Conservation (phyloP, 2,329 filamentous ascomycete species). For the Saccharata proteae region DNA sequence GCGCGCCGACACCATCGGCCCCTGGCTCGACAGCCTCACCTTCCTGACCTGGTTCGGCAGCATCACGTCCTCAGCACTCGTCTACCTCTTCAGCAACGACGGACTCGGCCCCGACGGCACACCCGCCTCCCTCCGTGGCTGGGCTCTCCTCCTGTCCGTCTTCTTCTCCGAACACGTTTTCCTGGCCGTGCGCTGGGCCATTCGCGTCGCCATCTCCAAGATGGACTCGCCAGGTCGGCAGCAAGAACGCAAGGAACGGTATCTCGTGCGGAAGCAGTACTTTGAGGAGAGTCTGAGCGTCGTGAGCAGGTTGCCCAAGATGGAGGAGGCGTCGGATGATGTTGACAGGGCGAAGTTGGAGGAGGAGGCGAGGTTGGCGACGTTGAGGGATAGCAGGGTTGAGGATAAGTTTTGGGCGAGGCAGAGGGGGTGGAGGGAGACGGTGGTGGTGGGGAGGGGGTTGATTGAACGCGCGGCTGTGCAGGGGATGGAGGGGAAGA, state of each 20-base stretch:
- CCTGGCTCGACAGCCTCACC: constrained; percentile 74
- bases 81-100: constrained; percentile 67
- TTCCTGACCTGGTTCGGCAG: constrained; percentile 93
- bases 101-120: constrained; percentile 52
- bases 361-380: constrained; percentile 36
- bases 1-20: constrained; percentile 86
- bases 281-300: constrained; percentile 60
- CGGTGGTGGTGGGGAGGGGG: constrained; percentile 36
- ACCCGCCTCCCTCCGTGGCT: constrained; percentile 59
- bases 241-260: constrained; percentile 73
- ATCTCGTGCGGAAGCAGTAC: constrained; percentile 64
- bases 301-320: constrained; percentile 34
- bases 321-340: constrained; percentile 41
- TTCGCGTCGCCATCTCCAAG: constrained; percentile 62
- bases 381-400: constrained; percentile 27
- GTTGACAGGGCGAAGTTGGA: constrained; percentile 56
- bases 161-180: constrained; percentile 85
- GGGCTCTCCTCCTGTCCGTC: constrained; percentile 70
- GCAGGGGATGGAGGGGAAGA: constrained; percentile 23
- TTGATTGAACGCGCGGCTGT: constrained; percentile 36
- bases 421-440: constrained; percentile 38
- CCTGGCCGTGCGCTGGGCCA: constrained; percentile 60
- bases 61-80: constrained; percentile 73
- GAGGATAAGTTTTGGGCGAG: constrained; percentile 42
- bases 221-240: constrained; percentile 78